Conservation (phyloP, 345 rosid genomes). For the Corchorus olitorius region DNA sequence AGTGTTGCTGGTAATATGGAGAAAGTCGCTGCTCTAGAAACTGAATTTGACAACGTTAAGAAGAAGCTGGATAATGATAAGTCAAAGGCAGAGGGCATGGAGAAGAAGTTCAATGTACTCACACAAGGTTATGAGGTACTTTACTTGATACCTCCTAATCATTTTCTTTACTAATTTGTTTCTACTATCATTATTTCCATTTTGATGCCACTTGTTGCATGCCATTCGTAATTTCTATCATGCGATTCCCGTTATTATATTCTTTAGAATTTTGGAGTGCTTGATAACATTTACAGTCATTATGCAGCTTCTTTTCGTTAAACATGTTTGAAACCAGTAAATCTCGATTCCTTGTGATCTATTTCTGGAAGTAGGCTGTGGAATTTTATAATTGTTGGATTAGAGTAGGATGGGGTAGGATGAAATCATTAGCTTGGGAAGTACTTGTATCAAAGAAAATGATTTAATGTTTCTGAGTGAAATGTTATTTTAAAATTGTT, state of each 20-base stretch:
- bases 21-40: conserved; percentile 83
- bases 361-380: background rate
- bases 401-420: background rate
- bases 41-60: conserved; percentile 73
- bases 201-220: background rate
- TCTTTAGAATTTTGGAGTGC: background rate
- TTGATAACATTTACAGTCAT: background rate
- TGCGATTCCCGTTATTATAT: background rate
- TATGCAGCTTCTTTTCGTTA: background rate
- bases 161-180: background rate
- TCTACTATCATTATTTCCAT: background rate
- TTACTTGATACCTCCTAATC: conserved; percentile 6
- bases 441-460: background rate
- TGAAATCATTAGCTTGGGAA: background rate
- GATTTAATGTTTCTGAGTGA: background rate
- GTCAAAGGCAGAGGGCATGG: conserved; percentile 81
- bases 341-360: conserved; percentile 4
- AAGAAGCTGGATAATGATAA: conserved; percentile 79
- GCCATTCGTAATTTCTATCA: background rate
- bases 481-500: background rate
- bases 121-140: conserved; percentile 97
- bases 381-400: background rate
- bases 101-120: conserved; percentile 75
- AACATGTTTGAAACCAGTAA: background rate
- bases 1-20: conserved; percentile 94